Conservation (phyloP, 2,329 filamentous ascomycete species). For the Monosporascus sp. region DNA sequence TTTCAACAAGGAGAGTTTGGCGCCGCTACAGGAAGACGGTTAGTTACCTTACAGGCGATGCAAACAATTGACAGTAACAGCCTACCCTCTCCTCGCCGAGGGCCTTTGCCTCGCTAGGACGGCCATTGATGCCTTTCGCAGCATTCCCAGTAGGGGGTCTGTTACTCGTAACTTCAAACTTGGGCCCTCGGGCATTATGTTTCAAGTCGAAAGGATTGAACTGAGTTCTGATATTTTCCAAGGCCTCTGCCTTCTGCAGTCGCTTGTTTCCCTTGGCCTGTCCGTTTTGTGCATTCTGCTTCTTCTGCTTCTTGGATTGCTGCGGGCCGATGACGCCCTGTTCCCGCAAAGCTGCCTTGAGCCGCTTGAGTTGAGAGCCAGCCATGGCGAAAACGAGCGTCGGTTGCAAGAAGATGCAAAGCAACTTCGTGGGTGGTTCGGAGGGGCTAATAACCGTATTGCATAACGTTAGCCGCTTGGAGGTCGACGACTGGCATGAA, state of each 20-base stretch:
- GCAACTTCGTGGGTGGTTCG: background rate
- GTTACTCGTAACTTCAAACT: conserved; percentile 77
- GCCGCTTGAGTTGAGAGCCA: conserved; percentile 90
- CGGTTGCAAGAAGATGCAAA: background rate
- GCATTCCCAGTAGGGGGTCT: conserved; percentile 47
- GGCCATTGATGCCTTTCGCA: conserved; percentile 58
- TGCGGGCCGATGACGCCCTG: conserved; percentile 88
- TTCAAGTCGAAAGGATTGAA: conserved; percentile 99
- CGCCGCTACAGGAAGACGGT: conserved; percentile 49
- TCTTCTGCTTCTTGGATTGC: conserved; percentile 92
- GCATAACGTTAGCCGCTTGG: background rate
- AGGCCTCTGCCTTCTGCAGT: conserved; percentile 67
- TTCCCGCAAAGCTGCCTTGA: conserved; percentile 85
- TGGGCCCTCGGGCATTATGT: conserved; percentile 67
- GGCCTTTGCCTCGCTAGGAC: conserved; percentile 81
- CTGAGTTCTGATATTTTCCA: conserved; percentile 84
- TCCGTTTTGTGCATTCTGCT: conserved; percentile 63
- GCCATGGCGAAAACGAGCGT: conserved; percentile 57
- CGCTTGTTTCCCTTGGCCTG: conserved; percentile 65
- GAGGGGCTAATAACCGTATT: background rate
- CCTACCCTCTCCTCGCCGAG: conserved; percentile 76
- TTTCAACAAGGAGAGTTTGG: conserved; percentile 80
- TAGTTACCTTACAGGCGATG: conserved; percentile 5
- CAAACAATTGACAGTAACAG: conserved; percentile 6
- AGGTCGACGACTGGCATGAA: background rate